A percentile compares a stretch with the other conserved stretches of the same genome.
Conservation (phyloP, 208 protist species). For the Trichomonas vaginalis region DNA sequence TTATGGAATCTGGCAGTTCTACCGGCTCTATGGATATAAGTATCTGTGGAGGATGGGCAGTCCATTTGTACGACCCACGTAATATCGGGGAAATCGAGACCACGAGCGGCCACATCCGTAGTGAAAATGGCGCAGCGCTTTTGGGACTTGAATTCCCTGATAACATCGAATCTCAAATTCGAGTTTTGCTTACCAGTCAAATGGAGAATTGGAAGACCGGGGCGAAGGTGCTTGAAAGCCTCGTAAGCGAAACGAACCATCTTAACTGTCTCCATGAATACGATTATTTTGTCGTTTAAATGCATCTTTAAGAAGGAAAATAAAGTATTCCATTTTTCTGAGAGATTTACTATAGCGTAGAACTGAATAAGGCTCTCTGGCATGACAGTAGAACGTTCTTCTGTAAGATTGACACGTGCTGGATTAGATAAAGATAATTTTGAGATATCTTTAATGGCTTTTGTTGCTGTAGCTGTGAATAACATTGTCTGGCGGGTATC, state of each 20-base stretch:
- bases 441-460: constrained; percentile 36
- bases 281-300: constrained; percentile 6
- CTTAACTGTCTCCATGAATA: constrained; percentile 13
- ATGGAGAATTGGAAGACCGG: background rate
- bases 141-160: background rate
- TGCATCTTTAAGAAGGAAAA: background rate
- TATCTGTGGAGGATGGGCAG: constrained; percentile 81
- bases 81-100: constrained; percentile 83
- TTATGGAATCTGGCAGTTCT: constrained; percentile 63
- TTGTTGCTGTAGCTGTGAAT: constrained; percentile 95
- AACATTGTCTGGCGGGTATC: constrained; percentile 80
- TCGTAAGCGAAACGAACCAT: background rate
- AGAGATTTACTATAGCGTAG: background rate
- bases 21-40: constrained; percentile 94
- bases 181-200: background rate
- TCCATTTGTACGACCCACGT: constrained; percentile 95
- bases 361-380: background rate
- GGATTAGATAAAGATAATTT: constrained; percentile 6
- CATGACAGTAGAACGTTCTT: background rate
- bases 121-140: constrained; percentile 42
- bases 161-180: background rate
- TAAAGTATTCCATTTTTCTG: background rate
- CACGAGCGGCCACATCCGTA: constrained; percentile 53
- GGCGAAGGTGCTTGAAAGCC: background rate
- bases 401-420: background rate